phyloP scores from a whole-genome alignment of 176 grass and related monocot genomes.

The Ampelocalamus luodianensis region DNA sequence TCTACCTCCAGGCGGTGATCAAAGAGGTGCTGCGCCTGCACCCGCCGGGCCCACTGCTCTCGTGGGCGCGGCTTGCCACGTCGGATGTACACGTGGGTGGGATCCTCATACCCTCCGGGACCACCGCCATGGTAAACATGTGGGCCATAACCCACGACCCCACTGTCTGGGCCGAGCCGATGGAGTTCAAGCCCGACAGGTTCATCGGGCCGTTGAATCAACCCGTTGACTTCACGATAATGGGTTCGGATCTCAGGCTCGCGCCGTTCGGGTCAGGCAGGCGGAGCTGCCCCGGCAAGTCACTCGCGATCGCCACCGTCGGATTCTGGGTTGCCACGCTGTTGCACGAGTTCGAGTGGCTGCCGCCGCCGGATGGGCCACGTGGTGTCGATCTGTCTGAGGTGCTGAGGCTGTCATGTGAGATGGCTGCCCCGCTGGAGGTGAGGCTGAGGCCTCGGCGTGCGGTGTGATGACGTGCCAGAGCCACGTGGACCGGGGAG shows the following conservation, averaged over 20 bases:
- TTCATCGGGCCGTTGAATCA: conserved; percentile 1
- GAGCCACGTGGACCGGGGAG: not conserved
- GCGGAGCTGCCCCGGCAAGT: conserved; percentile 76
- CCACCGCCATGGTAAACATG: conserved; percentile 92
- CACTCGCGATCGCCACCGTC: conserved; percentile 64
- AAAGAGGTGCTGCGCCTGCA: conserved; percentile 78
- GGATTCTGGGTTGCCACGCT: conserved; percentile 65
- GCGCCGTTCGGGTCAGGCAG: conserved; percentile 80
- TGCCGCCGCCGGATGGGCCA: not conserved
- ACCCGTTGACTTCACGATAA: conserved; percentile 25
- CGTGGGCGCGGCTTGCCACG: conserved; percentile 76
- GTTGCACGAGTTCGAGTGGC: conserved; percentile 73
- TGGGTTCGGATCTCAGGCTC: conserved; percentile 69
- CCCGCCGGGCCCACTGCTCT: conserved; percentile 82
- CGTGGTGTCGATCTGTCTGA: conserved; percentile 61
- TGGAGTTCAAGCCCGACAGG: conserved; percentile 56
- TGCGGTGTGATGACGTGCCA: conserved; percentile 3
- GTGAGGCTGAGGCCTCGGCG: conserved; percentile 48
- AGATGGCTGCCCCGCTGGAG: conserved; percentile 72
- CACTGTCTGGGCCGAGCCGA: conserved; percentile 46
- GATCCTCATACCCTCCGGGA: conserved; percentile 52
- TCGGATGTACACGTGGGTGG: conserved; percentile 58
- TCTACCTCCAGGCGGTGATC: conserved; percentile 68
- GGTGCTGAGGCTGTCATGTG: conserved; percentile 75
- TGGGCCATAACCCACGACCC: conserved; percentile 83